Conservation (phyloP, 2,329 filamentous ascomycete species). For the Byssoonygena ceratinophila region DNA sequence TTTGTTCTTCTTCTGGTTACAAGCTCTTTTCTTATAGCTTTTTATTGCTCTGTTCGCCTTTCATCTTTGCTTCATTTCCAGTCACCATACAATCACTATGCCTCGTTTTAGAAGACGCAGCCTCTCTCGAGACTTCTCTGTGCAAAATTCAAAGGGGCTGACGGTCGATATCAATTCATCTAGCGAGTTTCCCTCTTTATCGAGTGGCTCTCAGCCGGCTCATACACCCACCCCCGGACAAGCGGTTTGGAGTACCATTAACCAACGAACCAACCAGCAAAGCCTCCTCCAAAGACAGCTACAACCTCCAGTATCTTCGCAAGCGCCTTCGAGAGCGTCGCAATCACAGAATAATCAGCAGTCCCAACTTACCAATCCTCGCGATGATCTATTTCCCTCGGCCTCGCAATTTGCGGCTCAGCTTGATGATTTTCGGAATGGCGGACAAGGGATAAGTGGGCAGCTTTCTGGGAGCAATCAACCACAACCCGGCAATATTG, state of each 20-base stretch:
- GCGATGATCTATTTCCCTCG: constrained; percentile 39
- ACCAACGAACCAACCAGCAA: constrained; percentile 44
- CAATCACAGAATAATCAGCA: constrained; percentile 36
- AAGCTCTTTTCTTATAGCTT: not conserved
- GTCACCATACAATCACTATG: not conserved
- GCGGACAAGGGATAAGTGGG: constrained; percentile 44
- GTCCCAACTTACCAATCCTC: constrained; percentile 38
- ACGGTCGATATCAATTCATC: constrained; percentile 16
- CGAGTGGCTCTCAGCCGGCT: constrained; percentile 46
- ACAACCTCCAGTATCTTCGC: constrained; percentile 31
- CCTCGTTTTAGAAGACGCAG: not conserved
- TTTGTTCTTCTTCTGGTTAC: not conserved
- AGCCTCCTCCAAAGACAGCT: constrained; percentile 46
- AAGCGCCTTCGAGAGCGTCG: constrained; percentile 33
- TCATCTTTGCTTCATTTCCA: not conserved
- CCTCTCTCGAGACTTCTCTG: not conserved
- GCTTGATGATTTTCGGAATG: constrained; percentile 48
- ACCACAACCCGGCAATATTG: constrained; percentile 47
- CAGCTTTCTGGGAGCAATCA: constrained; percentile 42
- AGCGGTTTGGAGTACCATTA: constrained; percentile 49
- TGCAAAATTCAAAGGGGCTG: constrained; percentile 6
- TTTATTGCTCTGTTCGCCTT: not conserved
- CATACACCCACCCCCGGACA: constrained; percentile 43
- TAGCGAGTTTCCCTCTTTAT: constrained; percentile 54
- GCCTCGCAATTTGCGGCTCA: constrained; percentile 42